Percentiles rank a stretch among this genome's conserved stretches.
phyloP scores from a whole-genome alignment of 2,329 filamentous ascomycete species.

The Dendryphion nanum region DNA sequence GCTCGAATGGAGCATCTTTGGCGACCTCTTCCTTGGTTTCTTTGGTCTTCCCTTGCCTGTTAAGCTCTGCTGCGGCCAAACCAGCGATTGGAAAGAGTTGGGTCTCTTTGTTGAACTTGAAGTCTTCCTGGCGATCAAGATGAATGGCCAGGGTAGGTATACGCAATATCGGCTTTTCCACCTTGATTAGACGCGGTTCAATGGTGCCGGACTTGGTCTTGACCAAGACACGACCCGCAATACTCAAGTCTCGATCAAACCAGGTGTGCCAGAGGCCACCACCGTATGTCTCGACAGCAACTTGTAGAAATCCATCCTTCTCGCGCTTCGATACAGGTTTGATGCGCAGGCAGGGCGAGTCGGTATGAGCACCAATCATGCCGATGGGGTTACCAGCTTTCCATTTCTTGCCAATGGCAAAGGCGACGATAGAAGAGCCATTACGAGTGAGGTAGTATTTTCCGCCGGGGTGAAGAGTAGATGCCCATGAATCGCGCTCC shows the following conservation, averaged over 20 bases:
- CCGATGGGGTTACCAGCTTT: slow-evolving; percentile 84
- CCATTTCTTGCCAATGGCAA: slow-evolving; percentile 89
- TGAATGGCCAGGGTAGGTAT: slow-evolving; percentile 95
- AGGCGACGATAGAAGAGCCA: slow-evolving; percentile 86
- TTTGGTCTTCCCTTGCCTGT: slow-evolving; percentile 62
- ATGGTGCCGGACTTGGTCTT: slow-evolving; percentile 71
- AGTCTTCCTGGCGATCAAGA: slow-evolving; percentile 79
- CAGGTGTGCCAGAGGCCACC: slow-evolving; percentile 97
- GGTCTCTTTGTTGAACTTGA: slow-evolving; percentile 95
- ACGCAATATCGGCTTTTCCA: slow-evolving; percentile 84
- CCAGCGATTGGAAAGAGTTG: slow-evolving; percentile 94
- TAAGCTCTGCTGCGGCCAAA: slow-evolving; percentile 82
- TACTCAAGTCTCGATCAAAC: slow-evolving; percentile 93
- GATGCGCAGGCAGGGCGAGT: slow-evolving; percentile 86
- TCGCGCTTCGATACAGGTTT: slow-evolving; percentile 93
- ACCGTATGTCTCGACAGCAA: slow-evolving; percentile 95
- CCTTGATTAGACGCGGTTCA: slow-evolving; percentile 80
- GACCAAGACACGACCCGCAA: slow-evolving; percentile 86
- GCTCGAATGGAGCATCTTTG: slow-evolving; percentile 58
- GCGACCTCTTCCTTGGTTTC: slow-evolving; percentile 47
- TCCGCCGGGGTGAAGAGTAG: slow-evolving; percentile 75
- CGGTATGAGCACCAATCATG: slow-evolving; percentile 95
- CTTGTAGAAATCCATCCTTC: slow-evolving; percentile 83
- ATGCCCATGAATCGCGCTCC: slow-evolving; percentile 87
- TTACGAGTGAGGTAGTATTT: slow-evolving; percentile 98